Evolutionary conservation across 2,329 filamentous ascomycete species (phyloP).

Genomic region (Mollisia scopiformis): DNA sequence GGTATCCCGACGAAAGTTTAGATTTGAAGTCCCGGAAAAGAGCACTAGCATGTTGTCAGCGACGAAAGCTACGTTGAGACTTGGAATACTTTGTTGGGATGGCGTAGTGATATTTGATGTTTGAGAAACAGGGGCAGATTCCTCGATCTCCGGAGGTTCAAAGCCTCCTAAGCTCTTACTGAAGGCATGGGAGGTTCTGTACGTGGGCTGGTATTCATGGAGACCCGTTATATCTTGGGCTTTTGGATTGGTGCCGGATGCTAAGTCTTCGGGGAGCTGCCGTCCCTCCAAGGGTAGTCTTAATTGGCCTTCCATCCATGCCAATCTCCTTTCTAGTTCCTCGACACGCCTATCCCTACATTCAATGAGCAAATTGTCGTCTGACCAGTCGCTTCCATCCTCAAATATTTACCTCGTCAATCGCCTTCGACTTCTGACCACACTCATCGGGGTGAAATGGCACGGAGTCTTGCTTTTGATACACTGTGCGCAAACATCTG

Average conservation of each 20-base stretch:
- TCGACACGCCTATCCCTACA: slow-evolving; percentile 21
- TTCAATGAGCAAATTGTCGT: not conserved
- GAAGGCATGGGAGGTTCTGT: too few species aligned
- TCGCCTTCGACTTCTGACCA: slow-evolving; percentile 27
- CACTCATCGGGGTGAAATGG: slow-evolving; percentile 36
- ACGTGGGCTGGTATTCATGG: not conserved
- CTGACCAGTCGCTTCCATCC: not conserved
- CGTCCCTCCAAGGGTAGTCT: slow-evolving; percentile 1
- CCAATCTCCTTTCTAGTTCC: slow-evolving; percentile 24
- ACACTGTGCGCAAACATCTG: slow-evolving; percentile 33
- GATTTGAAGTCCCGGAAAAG: not conserved
- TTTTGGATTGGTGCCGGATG: not conserved
- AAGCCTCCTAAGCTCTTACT: too few species aligned
- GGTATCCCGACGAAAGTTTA: not conserved
- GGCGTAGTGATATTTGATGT: too few species aligned
- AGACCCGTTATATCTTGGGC: not conserved
- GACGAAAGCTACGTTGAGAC: too few species aligned
- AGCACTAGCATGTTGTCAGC: not conserved
- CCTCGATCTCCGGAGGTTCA: too few species aligned
- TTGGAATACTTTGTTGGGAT: too few species aligned
- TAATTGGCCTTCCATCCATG: slow-evolving; percentile 25
- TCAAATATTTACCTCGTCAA: slow-evolving; percentile 27
- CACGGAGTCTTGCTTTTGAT: slow-evolving; percentile 30
- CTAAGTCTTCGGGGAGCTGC: not conserved
- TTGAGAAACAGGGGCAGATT: too few species aligned